Percentiles rank a stretch among this genome's conserved stretches.
phyloP scores from a whole-genome alignment of 73 alveolate species.

The Durusdinium trenchii region DNA sequence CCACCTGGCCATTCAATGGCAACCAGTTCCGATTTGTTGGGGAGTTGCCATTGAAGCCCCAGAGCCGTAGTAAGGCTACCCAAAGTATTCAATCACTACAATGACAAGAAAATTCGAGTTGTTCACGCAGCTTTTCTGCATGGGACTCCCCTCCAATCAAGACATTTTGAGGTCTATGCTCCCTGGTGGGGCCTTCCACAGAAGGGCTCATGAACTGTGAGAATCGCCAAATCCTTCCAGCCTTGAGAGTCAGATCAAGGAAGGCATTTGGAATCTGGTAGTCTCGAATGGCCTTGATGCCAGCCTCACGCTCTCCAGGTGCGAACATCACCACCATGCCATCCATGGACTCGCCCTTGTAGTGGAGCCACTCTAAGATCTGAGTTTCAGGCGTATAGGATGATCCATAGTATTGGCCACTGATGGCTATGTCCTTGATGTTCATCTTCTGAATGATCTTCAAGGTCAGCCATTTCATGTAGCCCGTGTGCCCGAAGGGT shows the following conservation, averaged over 20 bases:
- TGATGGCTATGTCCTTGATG: background rate
- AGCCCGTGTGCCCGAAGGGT: constrained; percentile 41
- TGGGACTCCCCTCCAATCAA: too few species aligned
- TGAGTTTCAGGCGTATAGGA: background rate
- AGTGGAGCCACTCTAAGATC: background rate
- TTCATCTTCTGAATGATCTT: background rate
- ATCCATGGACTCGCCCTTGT: background rate
- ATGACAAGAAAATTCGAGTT: too few species aligned
- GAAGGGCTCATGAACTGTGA: background rate
- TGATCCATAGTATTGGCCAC: background rate
- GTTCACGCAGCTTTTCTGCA: too few species aligned
- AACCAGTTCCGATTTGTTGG: too few species aligned
- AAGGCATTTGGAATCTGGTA: constrained; percentile 58
- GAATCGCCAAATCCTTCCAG: background rate
- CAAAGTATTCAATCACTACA: too few species aligned
- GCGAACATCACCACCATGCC: constrained; percentile 14
- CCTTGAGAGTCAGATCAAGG: constrained; percentile 28
- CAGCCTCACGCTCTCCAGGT: constrained; percentile 18
- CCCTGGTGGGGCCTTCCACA: background rate
- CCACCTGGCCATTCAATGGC: too few species aligned
- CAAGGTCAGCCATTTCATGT: background rate
- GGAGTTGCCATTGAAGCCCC: too few species aligned
- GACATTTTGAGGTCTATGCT: too few species aligned
- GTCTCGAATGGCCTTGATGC: background rate
- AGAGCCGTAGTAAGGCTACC: too few species aligned